Conservation (phyloP, 495 filamentous ascomycete species). For the Daldinia decipiens region DNA sequence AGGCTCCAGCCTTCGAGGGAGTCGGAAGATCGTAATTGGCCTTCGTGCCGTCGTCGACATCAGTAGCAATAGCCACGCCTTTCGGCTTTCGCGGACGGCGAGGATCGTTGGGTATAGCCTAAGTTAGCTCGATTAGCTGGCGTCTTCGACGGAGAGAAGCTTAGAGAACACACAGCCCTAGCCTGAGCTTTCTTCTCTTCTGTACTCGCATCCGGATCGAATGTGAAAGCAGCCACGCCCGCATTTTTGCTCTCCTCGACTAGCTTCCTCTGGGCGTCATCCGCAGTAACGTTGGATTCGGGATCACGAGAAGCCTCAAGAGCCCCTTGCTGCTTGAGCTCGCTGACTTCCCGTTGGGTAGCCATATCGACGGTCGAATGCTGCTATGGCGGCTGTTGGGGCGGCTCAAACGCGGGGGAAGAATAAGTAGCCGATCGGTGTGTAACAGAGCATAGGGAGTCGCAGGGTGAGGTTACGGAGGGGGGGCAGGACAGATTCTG, state of each 20-base stretch:
- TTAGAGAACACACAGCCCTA: slow-evolving; percentile 69
- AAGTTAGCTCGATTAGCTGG: slow-evolving; percentile 12
- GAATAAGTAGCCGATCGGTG: slow-evolving; percentile 7
- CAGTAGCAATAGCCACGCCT: slow-evolving; percentile 76
- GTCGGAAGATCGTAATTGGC: slow-evolving; percentile 81
- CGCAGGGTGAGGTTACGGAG: neutral
- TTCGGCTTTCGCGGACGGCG: slow-evolving; percentile 71
- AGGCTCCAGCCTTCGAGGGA: slow-evolving; percentile 73
- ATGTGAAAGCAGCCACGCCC: slow-evolving; percentile 81
- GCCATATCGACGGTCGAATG: slow-evolving; percentile 50
- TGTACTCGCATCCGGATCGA: slow-evolving; percentile 84
- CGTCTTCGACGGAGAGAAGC: slow-evolving; percentile 2
- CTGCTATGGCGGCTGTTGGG: slow-evolving; percentile 26
- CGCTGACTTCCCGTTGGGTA: slow-evolving; percentile 54
- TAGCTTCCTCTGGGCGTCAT: slow-evolving; percentile 74
- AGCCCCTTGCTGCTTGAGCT: slow-evolving; percentile 82
- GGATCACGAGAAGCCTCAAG: slow-evolving; percentile 77
- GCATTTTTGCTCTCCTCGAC: slow-evolving; percentile 79
- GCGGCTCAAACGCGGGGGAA: slow-evolving; percentile 36
- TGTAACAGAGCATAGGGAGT: slow-evolving; percentile 19
- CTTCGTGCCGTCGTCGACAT: slow-evolving; percentile 75
- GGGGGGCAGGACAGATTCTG: neutral
- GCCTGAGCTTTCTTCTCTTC: slow-evolving; percentile 86
- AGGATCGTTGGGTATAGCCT: slow-evolving; percentile 66
- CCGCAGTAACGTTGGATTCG: slow-evolving; percentile 71